Evolutionary conservation across 2,329 filamentous ascomycete species (phyloP), one percentile per base, ranked within the genome.

Genomic region (Colletotrichum musicola): DNA sequence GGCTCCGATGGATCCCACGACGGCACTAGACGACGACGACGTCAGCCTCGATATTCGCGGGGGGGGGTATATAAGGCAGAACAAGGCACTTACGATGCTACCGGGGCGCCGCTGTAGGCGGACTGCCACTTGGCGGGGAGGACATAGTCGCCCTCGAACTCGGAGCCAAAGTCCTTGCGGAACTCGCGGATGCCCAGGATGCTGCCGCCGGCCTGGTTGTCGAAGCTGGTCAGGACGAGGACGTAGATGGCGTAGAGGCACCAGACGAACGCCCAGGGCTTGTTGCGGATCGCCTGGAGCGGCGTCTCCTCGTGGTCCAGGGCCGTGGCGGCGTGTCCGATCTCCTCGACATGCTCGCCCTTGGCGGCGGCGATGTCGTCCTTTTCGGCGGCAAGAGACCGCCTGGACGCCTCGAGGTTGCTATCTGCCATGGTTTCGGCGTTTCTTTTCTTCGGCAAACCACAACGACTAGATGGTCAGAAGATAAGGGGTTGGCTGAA

Each of bases 171-270:
- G 69, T 84, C 81, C 64, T 84, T 77, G 56, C 81, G 76, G 70
- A 84, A 84, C 64, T 80, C 64, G 2, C 81, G 82, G 13, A 84
- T 81, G 20, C 80, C 77, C 53, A 83, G 77, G 20, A 82, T 78
- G 56, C 74, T 80, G 6, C 81, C 80, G 4, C 77, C 73, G 27
- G 81, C 81, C 65, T 82, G 79, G 63, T 80, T 81, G 69, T 83
- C 81, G 60, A 83, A 83, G 44, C 75, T 77, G 49, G 79, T 79
- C 14, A 83, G 77, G 12, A 83, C 63, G 4, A 81, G 74, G 16
- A 76, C 73, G 78, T 80, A 83, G 18, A 80, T 77, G 58, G 79
- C 79, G 66, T 77, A 83, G 30, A 81, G 44, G 44, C 74, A 79
- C 81, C 81, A 83, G n/a, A 61, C 51, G n/a, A 70, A 75, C 4